These are phyloP conservation scores for Pyricularia sp. DNA, from an alignment of 2,329 filamentous ascomycete species.

Conservation along the genomic window DNA sequence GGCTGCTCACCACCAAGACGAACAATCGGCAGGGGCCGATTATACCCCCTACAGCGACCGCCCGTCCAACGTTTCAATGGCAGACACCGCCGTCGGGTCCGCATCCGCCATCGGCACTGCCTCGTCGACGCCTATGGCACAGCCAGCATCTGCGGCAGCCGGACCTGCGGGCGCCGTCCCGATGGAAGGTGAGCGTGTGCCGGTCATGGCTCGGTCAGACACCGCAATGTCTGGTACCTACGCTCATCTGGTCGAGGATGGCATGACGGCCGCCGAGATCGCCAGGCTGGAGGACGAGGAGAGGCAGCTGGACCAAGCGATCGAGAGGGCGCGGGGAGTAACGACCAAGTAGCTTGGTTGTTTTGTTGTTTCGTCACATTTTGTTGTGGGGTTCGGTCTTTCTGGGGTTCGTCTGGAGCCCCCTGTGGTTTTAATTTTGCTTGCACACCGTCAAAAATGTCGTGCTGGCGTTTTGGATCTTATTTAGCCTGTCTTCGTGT, in stretches of 20 bases:
- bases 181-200: slow-evolving; percentile 9
- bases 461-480: not conserved
- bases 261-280: slow-evolving; percentile 50
- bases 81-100: not conserved
- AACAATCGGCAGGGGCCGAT: slow-evolving; percentile 4
- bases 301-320: slow-evolving; percentile 44
- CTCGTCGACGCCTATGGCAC: not conserved
- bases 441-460: not conserved
- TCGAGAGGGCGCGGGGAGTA: slow-evolving; percentile 31
- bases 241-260: slow-evolving; percentile 47
- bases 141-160: not conserved
- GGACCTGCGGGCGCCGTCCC: slow-evolving; percentile 7
- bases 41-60: slow-evolving; percentile 9
- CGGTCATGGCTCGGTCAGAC: slow-evolving; percentile 19
- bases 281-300: slow-evolving; percentile 48
- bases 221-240: slow-evolving; percentile 25
- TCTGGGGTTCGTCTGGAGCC: not conserved
- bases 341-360: slow-evolving; percentile 1
- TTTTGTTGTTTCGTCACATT: no score
- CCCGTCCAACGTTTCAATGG: slow-evolving; percentile 1
- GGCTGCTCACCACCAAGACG: slow-evolving; percentile 2
- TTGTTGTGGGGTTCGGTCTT: not conserved
- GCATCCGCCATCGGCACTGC: not conserved
- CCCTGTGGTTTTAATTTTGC: not conserved
- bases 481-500: not conserved